Conservation (phyloP, 2,329 filamentous ascomycete species). For the Colletotrichum eremochloae region DNA sequence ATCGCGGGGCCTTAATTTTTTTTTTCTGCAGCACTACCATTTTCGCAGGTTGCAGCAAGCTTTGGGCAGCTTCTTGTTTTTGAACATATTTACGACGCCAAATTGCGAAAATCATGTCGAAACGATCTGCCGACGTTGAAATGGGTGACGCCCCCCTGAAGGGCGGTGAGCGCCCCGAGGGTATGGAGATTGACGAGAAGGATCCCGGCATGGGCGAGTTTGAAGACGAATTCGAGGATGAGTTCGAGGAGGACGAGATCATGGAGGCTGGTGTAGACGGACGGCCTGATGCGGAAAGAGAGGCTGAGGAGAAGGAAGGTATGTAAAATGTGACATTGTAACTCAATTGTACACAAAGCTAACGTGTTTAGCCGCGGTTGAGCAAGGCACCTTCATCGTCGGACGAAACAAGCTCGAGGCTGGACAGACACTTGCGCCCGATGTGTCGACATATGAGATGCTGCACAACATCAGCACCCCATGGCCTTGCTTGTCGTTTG, state of each 20-base stretch:
- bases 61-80: not conserved
- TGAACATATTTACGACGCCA: not conserved
- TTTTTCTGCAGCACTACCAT: constrained; percentile 26
- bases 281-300: constrained; percentile 89
- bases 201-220: constrained; percentile 79
- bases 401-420: constrained; percentile 91
- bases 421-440: constrained; percentile 90
- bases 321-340: constrained; percentile 39
- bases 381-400: constrained; percentile 95
- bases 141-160: constrained; percentile 67
- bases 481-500: constrained; percentile 97
- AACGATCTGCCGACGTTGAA: constrained; percentile 67
- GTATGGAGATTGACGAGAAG: constrained; percentile 74
- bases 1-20: constrained; percentile 40
- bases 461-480: constrained; percentile 93
- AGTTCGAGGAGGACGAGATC: constrained; percentile 92
- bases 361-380: constrained; percentile 73
- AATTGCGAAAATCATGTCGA: constrained; percentile 63
- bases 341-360: not conserved
- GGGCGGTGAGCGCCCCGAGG: constrained; percentile 71
- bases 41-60: constrained; percentile 21
- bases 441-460: constrained; percentile 97
- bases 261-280: constrained; percentile 95
- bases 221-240: constrained; percentile 94
- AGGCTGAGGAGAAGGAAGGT: constrained; percentile 87